Conservation (phyloP, 1,284 basidiomycete species). For the Microbotryum saponariae region DNA sequence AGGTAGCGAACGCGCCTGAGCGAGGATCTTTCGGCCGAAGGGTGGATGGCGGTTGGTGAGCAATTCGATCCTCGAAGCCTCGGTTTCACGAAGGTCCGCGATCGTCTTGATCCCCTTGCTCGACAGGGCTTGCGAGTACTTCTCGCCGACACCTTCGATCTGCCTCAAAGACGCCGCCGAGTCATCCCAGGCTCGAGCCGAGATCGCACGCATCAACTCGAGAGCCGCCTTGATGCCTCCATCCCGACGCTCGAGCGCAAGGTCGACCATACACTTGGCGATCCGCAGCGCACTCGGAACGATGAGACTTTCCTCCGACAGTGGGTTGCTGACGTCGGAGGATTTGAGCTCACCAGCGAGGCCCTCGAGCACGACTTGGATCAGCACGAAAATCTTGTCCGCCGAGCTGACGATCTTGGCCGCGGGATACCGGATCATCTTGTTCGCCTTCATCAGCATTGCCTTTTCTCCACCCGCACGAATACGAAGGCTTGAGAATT, state of each 20-base stretch:
- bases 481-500: constrained; percentile 38
- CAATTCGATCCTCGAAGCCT: constrained; percentile 18
- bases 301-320: constrained; percentile 21
- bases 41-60: constrained; percentile 25
- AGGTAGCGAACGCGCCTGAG: constrained; percentile 26
- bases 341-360: constrained; percentile 27
- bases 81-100: constrained; percentile 15
- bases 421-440: constrained; percentile 26
- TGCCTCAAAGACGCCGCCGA: constrained; percentile 38
- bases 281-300: constrained; percentile 25
- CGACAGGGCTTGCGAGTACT: constrained; percentile 16
- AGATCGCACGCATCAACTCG: constrained; percentile 38
- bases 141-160: constrained; percentile 39
- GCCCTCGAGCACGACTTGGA: constrained; percentile 29
- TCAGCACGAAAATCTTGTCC: constrained; percentile 23
- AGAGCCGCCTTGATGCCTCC: constrained; percentile 19
- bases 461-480: constrained; percentile 40
- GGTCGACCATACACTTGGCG: constrained; percentile 33
- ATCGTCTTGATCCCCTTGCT: constrained; percentile 19
- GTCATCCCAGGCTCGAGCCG: constrained; percentile 39
- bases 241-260: constrained; percentile 26
- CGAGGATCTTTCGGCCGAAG: constrained; percentile 22
- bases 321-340: constrained; percentile 20
- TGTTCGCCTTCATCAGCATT: constrained; percentile 21
- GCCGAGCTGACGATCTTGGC: constrained; percentile 24